These are phyloP conservation scores for Podospora anserina DNA, from an alignment of 495 filamentous ascomycete genomes.

Conservation along the genomic window DNA sequence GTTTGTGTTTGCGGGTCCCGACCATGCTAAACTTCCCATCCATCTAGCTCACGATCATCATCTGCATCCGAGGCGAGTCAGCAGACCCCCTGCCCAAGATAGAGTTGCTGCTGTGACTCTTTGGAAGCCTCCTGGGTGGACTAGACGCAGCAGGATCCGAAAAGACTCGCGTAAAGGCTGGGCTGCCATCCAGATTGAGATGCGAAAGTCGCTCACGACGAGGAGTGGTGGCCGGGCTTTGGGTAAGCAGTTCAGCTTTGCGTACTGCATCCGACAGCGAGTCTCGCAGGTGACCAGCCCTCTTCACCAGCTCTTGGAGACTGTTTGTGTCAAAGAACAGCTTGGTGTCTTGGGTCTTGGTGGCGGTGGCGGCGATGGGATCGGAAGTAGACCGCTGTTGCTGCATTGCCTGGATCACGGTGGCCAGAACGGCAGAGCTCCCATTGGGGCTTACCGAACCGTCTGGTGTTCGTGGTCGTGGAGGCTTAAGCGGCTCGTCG, in stretches of 20 bases:
- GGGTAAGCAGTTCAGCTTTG: slow-evolving; percentile 68
- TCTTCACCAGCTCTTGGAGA: slow-evolving; percentile 79
- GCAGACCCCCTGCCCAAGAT: slow-evolving; percentile 48
- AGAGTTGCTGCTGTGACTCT: slow-evolving; percentile 52
- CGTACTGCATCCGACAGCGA: slow-evolving; percentile 72
- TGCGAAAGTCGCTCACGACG: slow-evolving; percentile 34
- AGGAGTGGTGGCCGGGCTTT: slow-evolving; percentile 56
- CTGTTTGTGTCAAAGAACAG: slow-evolving; percentile 90
- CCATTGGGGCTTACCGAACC: slow-evolving; percentile 29
- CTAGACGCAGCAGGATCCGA: slow-evolving; percentile 49
- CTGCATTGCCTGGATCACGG: slow-evolving; percentile 79
- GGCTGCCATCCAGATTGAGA: slow-evolving; percentile 49
- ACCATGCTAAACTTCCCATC: neutral
- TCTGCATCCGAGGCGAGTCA: slow-evolving; percentile 58
- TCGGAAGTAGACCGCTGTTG: slow-evolving; percentile 54
- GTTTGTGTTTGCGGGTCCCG: too few relatives aligned
- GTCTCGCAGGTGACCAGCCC: slow-evolving; percentile 72
- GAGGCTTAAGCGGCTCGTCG: slow-evolving; percentile 28
- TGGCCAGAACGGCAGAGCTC: slow-evolving; percentile 61
- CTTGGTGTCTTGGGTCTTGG: slow-evolving; percentile 60
- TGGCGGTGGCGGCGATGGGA: slow-evolving; percentile 35
- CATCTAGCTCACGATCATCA: slow-evolving; percentile 62
- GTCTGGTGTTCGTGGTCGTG: slow-evolving; percentile 42
- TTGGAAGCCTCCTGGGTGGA: slow-evolving; percentile 44
- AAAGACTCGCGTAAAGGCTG: slow-evolving; percentile 62